phyloP scores from a whole-genome alignment of 139 green algal genomes.

The Klebsormidium nitens region DNA sequence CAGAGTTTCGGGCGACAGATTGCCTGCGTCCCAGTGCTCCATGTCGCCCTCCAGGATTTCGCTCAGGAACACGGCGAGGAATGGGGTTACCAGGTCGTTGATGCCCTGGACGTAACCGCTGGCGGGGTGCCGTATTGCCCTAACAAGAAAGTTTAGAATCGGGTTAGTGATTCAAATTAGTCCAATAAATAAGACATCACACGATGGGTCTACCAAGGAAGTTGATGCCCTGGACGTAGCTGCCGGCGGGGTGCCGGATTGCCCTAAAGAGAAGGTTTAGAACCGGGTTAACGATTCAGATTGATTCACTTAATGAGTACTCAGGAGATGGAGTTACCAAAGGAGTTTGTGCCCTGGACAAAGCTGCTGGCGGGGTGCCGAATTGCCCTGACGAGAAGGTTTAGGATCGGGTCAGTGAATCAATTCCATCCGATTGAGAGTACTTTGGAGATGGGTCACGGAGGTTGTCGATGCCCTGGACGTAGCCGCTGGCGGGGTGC shows the following conservation, averaged over 20 bases:
- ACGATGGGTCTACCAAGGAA: too few relatives aligned
- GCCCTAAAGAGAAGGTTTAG: conserved; percentile 12
- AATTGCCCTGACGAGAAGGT: conserved; percentile 22
- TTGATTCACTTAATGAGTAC: too few relatives aligned
- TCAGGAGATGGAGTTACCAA: too few relatives aligned
- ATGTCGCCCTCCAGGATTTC: conserved; percentile 56
- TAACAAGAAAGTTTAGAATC: conserved; percentile 1
- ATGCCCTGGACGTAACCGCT: conserved; percentile 75
- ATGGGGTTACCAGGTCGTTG: conserved; percentile 96
- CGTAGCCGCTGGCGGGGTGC: conserved; percentile 40
- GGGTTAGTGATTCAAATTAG: too few relatives aligned
- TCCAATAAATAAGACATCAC: too few relatives aligned
- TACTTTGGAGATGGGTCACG: too few relatives aligned
- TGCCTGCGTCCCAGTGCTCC: conserved; percentile 27
- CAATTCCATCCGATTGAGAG: too few relatives aligned
- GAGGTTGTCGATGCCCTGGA: conserved; percentile 53
- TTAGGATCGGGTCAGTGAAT: too few relatives aligned
- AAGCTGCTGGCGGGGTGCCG: conserved; percentile 40
- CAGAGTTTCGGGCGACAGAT: conserved; percentile 27
- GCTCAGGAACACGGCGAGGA: conserved; percentile 84
- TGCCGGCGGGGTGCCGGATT: conserved; percentile 36
- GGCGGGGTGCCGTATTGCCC: conserved; percentile 40
- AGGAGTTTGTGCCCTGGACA: conserved; percentile 53
- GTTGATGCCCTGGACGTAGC: conserved; percentile 58
- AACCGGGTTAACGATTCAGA: too few relatives aligned